A percentile compares a stretch with the other conserved stretches of the same genome.
Evolutionary conservation across 257 asterid species (phyloP).

Genomic region (Mitragyna speciosa): DNA sequence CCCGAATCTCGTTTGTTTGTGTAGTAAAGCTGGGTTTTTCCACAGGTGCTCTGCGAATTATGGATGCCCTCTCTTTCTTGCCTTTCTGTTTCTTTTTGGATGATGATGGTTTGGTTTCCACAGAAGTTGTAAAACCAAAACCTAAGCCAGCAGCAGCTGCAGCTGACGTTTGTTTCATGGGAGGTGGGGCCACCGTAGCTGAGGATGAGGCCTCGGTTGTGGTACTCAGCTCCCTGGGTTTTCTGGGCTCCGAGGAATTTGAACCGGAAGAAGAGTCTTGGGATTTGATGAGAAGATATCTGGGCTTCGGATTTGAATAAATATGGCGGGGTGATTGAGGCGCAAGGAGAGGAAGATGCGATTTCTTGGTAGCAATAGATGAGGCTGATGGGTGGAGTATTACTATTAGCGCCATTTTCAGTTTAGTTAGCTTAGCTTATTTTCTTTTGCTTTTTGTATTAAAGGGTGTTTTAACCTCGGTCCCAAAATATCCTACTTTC

Average conservation of each 20-base stretch:
- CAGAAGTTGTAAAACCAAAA: slow-evolving; percentile 56
- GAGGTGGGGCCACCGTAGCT: slow-evolving; percentile 27
- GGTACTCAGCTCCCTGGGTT: slow-evolving; percentile 29
- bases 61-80: slow-evolving; percentile 56
- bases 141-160: slow-evolving; percentile 58
- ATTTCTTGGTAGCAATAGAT: slow-evolving; percentile 31
- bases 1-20: slow-evolving; percentile 45
- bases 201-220: slow-evolving; percentile 25
- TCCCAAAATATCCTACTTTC: background rate
- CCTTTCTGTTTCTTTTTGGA: slow-evolving; percentile 60
- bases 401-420: slow-evolving; percentile 82
- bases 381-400: slow-evolving; percentile 41
- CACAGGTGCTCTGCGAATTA: slow-evolving; percentile 66
- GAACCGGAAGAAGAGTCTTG: slow-evolving; percentile 44
- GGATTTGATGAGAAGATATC: slow-evolving; percentile 38
- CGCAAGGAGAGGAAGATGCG: slow-evolving; percentile 35
- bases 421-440: slow-evolving; percentile 24
- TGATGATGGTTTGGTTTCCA: slow-evolving; percentile 20
- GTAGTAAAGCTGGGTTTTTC: slow-evolving; percentile 57
- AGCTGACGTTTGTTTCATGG: slow-evolving; percentile 32
- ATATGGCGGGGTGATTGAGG: background rate
- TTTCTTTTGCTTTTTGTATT: background rate
- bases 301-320: slow-evolving; percentile 24
- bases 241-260: slow-evolving; percentile 21
- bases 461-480: background rate